phyloP scores from a whole-genome alignment of 331 rosid species.

The Arachis monticola region DNA sequence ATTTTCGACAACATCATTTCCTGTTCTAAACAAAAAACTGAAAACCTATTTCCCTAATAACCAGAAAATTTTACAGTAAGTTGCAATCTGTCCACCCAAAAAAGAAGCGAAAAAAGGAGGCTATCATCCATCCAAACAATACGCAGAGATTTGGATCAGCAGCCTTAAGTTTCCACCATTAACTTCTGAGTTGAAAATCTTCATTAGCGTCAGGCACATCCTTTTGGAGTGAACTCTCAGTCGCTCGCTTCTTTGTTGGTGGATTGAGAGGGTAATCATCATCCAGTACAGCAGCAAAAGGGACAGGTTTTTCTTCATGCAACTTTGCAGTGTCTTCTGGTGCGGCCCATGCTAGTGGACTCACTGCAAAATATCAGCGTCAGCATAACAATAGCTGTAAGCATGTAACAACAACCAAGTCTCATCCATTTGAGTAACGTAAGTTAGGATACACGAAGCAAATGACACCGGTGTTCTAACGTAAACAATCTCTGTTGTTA shows the following conservation, averaged over 20 bases:
- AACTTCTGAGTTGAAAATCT: slow-evolving; percentile 6
- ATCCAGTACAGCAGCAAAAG: slow-evolving; percentile 35
- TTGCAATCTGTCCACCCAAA: slow-evolving; percentile 9
- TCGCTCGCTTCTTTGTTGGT: slow-evolving; percentile 68
- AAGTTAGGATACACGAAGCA: neutral
- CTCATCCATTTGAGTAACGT: neutral
- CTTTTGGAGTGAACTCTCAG: slow-evolving; percentile 37
- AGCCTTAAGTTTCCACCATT: slow-evolving; percentile 1
- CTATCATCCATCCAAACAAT: slow-evolving; percentile 18
- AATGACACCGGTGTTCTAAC: neutral
- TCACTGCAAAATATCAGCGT: slow-evolving; percentile 54
- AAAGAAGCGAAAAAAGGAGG: slow-evolving; percentile 13
- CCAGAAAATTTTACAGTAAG: slow-evolving; percentile 7
- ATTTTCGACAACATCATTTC: neutral
- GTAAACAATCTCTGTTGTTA: neutral
- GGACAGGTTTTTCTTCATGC: slow-evolving; percentile 17
- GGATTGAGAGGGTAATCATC: slow-evolving; percentile 43
- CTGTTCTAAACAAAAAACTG: neutral
- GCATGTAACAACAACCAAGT: neutral
- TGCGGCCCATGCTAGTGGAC: slow-evolving; percentile 62
- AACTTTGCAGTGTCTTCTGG: slow-evolving; percentile 47
- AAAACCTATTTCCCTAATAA: slow-evolving; percentile 4
- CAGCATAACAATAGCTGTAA: slow-evolving; percentile 11
- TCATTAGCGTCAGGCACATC: slow-evolving; percentile 28
- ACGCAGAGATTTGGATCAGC: slow-evolving; percentile 24